phyloP scores from a whole-genome alignment of 1,139 yeast species.

The Pichia inconspicua region DNA sequence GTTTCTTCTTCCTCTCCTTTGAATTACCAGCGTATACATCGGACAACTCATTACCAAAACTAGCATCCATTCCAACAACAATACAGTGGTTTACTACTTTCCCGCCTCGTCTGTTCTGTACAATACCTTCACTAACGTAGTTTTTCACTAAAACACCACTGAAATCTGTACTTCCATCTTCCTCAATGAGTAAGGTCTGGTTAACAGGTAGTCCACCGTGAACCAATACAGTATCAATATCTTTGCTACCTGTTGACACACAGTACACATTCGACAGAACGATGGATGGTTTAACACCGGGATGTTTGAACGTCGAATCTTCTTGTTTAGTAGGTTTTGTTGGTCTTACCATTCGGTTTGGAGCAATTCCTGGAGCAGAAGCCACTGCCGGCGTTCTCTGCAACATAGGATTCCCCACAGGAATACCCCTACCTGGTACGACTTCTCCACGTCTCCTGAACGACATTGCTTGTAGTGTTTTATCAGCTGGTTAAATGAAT shows the following conservation, averaged over 20 bases:
- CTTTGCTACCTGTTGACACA: slow-evolving; percentile 68
- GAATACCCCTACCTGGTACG: slow-evolving; percentile 28
- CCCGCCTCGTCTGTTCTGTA: slow-evolving; percentile 47
- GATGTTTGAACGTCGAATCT: slow-evolving; percentile 17
- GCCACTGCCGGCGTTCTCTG: slow-evolving; percentile 5
- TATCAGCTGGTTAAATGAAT: too few relatives aligned
- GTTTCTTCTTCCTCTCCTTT: slow-evolving; percentile 56
- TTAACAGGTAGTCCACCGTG: slow-evolving; percentile 90
- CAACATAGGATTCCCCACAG: slow-evolving; percentile 7
- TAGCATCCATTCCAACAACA: slow-evolving; percentile 52
- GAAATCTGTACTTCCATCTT: slow-evolving; percentile 85
- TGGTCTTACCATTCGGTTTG: slow-evolving; percentile 19
- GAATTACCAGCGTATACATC: slow-evolving; percentile 69
- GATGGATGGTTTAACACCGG: slow-evolving; percentile 68
- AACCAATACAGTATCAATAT: slow-evolving; percentile 63
- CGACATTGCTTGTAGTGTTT: slow-evolving; percentile 44
- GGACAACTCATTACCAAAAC: slow-evolving; percentile 71
- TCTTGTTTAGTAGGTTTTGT: background rate
- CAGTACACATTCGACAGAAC: slow-evolving; percentile 62
- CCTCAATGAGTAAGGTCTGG: slow-evolving; percentile 62
- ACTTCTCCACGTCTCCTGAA: slow-evolving; percentile 66
- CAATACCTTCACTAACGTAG: slow-evolving; percentile 73
- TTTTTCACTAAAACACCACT: slow-evolving; percentile 63
- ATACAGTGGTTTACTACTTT: slow-evolving; percentile 45
- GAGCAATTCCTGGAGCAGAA: slow-evolving; percentile 9